Evolutionary conservation across 495 filamentous ascomycete species (phyloP).

Genomic region (Xylaria telfairii): DNA sequence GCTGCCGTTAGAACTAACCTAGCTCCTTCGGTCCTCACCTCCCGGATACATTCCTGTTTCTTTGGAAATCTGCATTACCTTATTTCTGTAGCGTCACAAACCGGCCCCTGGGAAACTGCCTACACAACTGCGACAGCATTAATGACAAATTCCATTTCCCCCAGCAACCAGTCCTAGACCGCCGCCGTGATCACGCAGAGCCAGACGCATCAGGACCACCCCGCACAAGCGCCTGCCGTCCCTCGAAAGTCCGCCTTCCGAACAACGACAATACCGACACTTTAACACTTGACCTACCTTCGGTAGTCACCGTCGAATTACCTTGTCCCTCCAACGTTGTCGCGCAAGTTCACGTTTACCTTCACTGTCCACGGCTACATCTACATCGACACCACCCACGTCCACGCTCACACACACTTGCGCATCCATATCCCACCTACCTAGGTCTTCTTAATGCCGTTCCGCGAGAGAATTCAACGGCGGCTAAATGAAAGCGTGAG

Average conservation of each 20-base stretch:
- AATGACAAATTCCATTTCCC: slow-evolving; percentile 7
- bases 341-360: not conserved
- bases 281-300: not conserved
- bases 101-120: not conserved
- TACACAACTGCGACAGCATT: not conserved
- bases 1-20: slow-evolving; percentile 3
- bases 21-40: not conserved
- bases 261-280: not conserved
- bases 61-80: not conserved
- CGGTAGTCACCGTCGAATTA: not conserved
- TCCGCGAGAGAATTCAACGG: slow-evolving; percentile 37
- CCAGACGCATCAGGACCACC: slow-evolving; percentile 1
- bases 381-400: too few relatives aligned
- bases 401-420: not conserved
- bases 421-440: not conserved
- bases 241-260: not conserved
- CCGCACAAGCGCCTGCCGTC: slow-evolving; percentile 1
- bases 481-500: slow-evolving; percentile 41
- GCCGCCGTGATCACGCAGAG: not conserved
- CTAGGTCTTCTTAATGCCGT: slow-evolving; percentile 33
- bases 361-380: not conserved
- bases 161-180: not conserved
- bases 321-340: not conserved
- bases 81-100: not conserved
- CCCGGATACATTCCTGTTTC: not conserved